Conservation (phyloP, 1,284 basidiomycete species). For the Ustilago sp. region DNA sequence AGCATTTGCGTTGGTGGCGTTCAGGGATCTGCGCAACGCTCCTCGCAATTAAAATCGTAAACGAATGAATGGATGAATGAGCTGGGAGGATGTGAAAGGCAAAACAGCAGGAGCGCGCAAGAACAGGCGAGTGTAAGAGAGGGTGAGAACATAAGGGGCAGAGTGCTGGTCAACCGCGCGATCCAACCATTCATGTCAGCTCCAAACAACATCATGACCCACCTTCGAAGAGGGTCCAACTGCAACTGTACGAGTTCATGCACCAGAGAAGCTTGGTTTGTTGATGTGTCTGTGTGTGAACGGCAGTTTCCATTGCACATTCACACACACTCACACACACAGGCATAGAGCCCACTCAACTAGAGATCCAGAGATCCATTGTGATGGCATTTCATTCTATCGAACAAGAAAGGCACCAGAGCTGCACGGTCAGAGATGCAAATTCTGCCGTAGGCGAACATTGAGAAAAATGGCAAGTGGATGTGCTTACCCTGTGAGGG, state of each 20-base stretch:
- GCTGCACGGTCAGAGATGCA: not conserved
- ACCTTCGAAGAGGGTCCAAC: not conserved
- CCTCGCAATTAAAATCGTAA: not conserved
- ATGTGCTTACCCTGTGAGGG: not conserved
- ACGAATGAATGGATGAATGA: not conserved
- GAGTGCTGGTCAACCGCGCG: not conserved
- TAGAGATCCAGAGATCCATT: not conserved
- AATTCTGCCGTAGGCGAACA: not conserved
- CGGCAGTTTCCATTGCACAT: not conserved
- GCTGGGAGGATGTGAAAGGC: not conserved
- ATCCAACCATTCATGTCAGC: not conserved
- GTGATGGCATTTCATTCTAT: not conserved
- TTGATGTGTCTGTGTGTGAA: not conserved
- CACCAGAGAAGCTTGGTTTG: not conserved
- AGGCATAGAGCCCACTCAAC: not conserved
- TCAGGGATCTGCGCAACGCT: conserved; percentile 20
- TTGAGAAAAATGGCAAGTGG: not conserved
- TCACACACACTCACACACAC: not conserved
- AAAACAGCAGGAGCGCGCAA: not conserved
- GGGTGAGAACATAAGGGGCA: not conserved
- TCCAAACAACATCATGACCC: not conserved
- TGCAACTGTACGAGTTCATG: not conserved
- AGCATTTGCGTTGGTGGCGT: conserved; percentile 34
- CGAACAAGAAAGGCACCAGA: not conserved
- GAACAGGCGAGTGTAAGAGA: not conserved